These are phyloP conservation scores for Tolypocladium ophioglossoides DNA, from an alignment of 2,329 filamentous ascomycete genomes.

Conservation along the genomic window DNA sequence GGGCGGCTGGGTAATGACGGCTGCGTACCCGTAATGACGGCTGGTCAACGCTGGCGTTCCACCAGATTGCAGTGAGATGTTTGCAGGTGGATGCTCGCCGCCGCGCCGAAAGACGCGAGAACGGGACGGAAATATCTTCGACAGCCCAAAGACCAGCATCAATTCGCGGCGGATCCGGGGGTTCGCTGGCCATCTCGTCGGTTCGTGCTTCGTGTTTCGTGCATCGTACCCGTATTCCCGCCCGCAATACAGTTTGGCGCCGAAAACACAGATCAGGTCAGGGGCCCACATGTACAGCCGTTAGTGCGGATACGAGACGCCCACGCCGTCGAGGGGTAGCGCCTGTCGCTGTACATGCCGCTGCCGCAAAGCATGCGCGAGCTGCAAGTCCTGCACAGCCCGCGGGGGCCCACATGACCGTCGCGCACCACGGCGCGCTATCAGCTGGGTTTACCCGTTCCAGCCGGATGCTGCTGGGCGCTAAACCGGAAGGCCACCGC, in stretches of 20 bases:
- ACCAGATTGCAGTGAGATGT: not conserved
- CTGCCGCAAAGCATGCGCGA: not conserved
- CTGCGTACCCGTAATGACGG: not conserved
- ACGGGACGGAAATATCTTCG: not conserved
- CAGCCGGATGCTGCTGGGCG: not conserved
- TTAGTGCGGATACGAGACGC: constrained; percentile 19
- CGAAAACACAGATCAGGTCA: not conserved
- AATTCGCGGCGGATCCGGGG: not conserved
- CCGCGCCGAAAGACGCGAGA: not conserved
- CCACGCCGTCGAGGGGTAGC: not conserved
- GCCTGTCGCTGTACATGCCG: not conserved
- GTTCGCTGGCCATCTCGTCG: too few relatives aligned
- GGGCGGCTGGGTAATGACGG: too few relatives aligned
- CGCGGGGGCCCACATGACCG: not conserved
- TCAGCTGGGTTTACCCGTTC: not conserved
- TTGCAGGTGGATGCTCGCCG: too few relatives aligned
- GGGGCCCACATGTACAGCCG: constrained; percentile 3
- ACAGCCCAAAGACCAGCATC: too few relatives aligned
- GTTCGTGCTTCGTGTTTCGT: too few relatives aligned
- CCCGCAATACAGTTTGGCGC: not conserved
- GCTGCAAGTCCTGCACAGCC: not conserved
- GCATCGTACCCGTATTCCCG: too few relatives aligned
- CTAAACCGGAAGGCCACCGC: not conserved
- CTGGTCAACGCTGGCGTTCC: not conserved
- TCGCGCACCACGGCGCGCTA: not conserved